phyloP scores from a whole-genome alignment of 371 early-diverging fungal species.

The Thermomucor indicae-seudaticae region DNA sequence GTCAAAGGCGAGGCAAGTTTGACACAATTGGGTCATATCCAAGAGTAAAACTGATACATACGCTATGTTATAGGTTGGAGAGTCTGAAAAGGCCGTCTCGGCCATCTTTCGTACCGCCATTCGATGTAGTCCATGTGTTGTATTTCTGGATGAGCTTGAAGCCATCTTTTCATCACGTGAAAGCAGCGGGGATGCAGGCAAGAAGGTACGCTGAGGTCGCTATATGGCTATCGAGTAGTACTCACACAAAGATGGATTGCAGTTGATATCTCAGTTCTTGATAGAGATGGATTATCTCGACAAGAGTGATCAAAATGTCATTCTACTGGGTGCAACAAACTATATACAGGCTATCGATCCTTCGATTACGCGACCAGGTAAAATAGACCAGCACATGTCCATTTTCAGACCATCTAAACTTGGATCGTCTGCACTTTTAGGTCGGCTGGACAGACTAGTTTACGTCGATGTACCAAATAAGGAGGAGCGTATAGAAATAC shows the following conservation, averaged over 20 bases:
- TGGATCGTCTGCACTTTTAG: conserved; percentile 16
- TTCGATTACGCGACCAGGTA: conserved; percentile 82
- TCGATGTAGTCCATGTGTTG: conserved; percentile 89
- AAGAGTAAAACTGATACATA: conserved; percentile 14
- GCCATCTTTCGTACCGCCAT: conserved; percentile 86
- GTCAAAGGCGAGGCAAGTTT: conserved; percentile 78
- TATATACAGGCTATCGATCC: conserved; percentile 78
- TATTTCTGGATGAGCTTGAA: conserved; percentile 99
- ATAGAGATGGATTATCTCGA: conserved; percentile 77
- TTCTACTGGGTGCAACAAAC: conserved; percentile 89
- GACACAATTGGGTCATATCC: conserved; percentile 14
- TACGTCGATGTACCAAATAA: conserved; percentile 70
- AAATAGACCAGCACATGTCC: too few species aligned
- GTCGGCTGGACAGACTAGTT: conserved; percentile 84
- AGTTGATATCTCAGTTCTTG: conserved; percentile 70
- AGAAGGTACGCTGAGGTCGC: conserved; percentile 37
- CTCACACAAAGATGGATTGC: background rate
- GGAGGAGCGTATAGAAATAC: conserved; percentile 66
- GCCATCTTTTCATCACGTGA: conserved; percentile 72
- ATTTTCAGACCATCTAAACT: too few species aligned
- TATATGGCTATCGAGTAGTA: background rate
- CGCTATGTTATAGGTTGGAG: conserved; percentile 66
- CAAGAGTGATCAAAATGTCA: conserved; percentile 44
- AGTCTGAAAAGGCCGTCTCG: conserved; percentile 89
- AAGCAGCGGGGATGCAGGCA: conserved; percentile 56